phyloP scores from a whole-genome alignment of 306 rosid species.

The Amphicarpaea edgeworthii region DNA sequence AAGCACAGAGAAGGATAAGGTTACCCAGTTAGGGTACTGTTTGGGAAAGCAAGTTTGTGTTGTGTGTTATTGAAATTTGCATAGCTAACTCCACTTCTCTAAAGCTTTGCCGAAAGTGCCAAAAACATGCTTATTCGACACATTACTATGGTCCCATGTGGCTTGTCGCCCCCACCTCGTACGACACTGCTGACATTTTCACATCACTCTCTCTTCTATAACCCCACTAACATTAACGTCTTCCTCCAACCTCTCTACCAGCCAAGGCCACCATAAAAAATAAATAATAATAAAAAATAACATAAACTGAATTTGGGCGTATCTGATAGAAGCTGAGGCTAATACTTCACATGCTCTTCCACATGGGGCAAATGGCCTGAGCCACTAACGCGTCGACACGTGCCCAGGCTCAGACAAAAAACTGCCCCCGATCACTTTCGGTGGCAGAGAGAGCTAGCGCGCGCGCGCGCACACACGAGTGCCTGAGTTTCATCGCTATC shows the following conservation, averaged over 20 bases:
- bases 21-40: slow-evolving; percentile 2
- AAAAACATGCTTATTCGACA: slow-evolving; percentile 46
- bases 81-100: slow-evolving; percentile 40
- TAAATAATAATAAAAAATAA: neutral
- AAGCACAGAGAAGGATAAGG: neutral
- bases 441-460: slow-evolving; percentile 47
- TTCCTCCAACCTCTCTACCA: slow-evolving; percentile 15
- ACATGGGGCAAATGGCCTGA: slow-evolving; percentile 41
- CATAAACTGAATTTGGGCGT: slow-evolving; percentile 2
- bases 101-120: slow-evolving; percentile 59
- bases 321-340: neutral
- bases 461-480: too few species aligned
- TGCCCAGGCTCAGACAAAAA: slow-evolving; percentile 39
- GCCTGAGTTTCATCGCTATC: slow-evolving; percentile 67
- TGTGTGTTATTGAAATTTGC: slow-evolving; percentile 4
- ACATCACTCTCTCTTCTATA: slow-evolving; percentile 23
- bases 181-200: slow-evolving; percentile 11
- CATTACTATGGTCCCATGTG: slow-evolving; percentile 58
- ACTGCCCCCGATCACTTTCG: slow-evolving; percentile 54
- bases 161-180: slow-evolving; percentile 60
- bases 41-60: slow-evolving; percentile 3
- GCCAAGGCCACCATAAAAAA: neutral
- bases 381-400: neutral
- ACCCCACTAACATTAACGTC: slow-evolving; percentile 1
- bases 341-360: slow-evolving; percentile 37